Evolutionary conservation across 1,284 basidiomycete genomes (phyloP).

Genomic region (Puccinia sorghi): DNA sequence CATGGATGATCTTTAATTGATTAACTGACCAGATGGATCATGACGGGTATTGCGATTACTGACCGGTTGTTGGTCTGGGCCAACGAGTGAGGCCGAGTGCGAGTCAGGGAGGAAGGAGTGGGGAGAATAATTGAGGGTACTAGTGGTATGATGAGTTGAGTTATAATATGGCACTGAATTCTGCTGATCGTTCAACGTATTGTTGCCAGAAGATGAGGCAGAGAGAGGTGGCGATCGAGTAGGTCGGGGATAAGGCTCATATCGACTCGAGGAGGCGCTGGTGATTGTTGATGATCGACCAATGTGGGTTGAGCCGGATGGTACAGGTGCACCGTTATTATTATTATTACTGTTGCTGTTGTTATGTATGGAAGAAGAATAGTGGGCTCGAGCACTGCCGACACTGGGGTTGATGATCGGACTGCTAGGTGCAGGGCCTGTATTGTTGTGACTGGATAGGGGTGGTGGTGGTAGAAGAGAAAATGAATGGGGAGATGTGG

Average conservation of each 20-base stretch:
- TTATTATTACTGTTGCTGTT: conserved; percentile 7
- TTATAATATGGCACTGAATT: conserved; percentile 9
- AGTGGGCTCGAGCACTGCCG: neutral
- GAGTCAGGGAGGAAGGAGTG: conserved; percentile 33
- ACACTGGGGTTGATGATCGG: conserved; percentile 5
- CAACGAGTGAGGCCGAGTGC: conserved; percentile 23
- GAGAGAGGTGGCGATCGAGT: conserved; percentile 19
- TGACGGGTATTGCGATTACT: neutral
- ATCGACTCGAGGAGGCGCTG: conserved; percentile 8
- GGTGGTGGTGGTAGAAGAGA: conserved; percentile 9
- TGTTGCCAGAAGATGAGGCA: conserved; percentile 15
- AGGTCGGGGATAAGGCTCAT: conserved; percentile 33
- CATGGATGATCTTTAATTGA: neutral
- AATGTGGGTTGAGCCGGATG: neutral
- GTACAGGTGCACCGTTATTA: neutral
- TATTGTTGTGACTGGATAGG: neutral
- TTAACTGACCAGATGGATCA: conserved; percentile 10
- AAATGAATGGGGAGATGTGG: conserved; percentile 24
- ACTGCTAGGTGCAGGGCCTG: conserved; percentile 2
- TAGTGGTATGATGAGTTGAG: conserved; percentile 6
- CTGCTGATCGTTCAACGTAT: conserved; percentile 16
- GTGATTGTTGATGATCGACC: neutral
- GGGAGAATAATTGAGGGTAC: conserved; percentile 19
- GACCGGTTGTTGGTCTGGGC: neutral
- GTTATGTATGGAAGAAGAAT: conserved; percentile 5